Base-by-base conservation (phyloP, 805 yeast species). In the Lipomyces starkeyi region DNA sequence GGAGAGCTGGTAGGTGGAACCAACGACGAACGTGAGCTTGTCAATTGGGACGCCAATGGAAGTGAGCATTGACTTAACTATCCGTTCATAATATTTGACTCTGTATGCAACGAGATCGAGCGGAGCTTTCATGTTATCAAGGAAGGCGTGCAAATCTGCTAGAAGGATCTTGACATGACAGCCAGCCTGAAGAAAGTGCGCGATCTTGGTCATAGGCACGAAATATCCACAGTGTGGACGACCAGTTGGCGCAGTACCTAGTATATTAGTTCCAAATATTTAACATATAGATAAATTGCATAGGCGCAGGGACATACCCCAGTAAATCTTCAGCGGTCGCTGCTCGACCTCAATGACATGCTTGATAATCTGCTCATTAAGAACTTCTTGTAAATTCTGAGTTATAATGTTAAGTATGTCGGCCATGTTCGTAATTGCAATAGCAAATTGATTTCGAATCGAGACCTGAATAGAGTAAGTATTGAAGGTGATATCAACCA, bases 61-160 rank as follows among this genome's bases (percentile, higher is more conserved):
- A 70, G 78, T 86, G 75, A 95, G 86, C 71, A 95, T 91, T 35
- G 98, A 85, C 82, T 93, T 95, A 74, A 95, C 90, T 49, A 90
- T 84, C 59, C 77, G 80, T 79, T 90, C 97, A 81, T 95, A 95
- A 85, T 91, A 95, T 80, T 88, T 86, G 68, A 97, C 97, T 79
- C 99, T 88, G 85, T 87, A 84, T 70, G 87, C 83, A 59, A 95
- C 97, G 63, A 91, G 92, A 76, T 94, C 98, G 75, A 94, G 84
- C 58, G 98, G 91, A 3, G 99, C 99, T 83, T 95, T 95, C 98
- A 94, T 93, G 83, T 95, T 95, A 78, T 95, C 99, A 77, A 95
- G 85, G 78, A 89, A 95, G 11, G 98, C 99, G 77, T 95, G 99
- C 76, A 95, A 83, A 78, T 95, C 99, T 17, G 99, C 99, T 73